Base-by-base conservation (phyloP, 345 rosid genomes). In the Alliaria petiolata region DNA sequence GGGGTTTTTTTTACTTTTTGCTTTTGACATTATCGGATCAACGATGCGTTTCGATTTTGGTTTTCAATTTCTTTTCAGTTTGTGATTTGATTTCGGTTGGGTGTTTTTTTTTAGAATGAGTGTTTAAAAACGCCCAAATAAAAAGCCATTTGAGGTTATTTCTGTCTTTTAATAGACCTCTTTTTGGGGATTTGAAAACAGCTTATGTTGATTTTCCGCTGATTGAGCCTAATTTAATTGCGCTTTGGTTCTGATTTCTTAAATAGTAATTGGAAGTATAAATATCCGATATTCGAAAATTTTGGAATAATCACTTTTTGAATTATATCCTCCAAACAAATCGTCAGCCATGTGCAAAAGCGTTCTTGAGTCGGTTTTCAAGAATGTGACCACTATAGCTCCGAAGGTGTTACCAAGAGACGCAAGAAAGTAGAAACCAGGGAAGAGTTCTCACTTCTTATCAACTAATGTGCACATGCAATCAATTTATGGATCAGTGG, bases 31-130 rank as follows among this genome's bases (percentile, higher is more conserved):
- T 15, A 74, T 66, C 46, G 72, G 40, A 43, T 12, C 20, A 28
- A 47, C 25, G 16, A 8, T 58, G 38, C 11, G 10, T 43, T 53
- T 56, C 43, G 26, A 17, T 56, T 56, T 62, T 6, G 53, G 9
- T 19, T 17, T 44, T 39, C 1, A 0, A 19, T 62, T 7, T 63
- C 4, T 14, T 17, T 44, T 39, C 2, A 0, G 28, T 35, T 50
- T 74, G 67, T 39, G 67, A 47, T 75, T 39, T 67, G 69, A 34
- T 67, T 74, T 53, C 4, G 31, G 14, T 67, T 74, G 72, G 49
- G 40, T 53, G 60, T 28, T 57, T 13, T 22, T 25, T 12, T n/a
- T 34, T 61, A 73, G 62, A 58, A 26, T 16, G 55, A 61, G 72
- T 65, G 35, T 50, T 46, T 62, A 0, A 40, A 59, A 33, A 38